Evolutionary conservation across 352 stramenopile genomes (phyloP).

Genomic region (Pythium plurisporium): DNA sequence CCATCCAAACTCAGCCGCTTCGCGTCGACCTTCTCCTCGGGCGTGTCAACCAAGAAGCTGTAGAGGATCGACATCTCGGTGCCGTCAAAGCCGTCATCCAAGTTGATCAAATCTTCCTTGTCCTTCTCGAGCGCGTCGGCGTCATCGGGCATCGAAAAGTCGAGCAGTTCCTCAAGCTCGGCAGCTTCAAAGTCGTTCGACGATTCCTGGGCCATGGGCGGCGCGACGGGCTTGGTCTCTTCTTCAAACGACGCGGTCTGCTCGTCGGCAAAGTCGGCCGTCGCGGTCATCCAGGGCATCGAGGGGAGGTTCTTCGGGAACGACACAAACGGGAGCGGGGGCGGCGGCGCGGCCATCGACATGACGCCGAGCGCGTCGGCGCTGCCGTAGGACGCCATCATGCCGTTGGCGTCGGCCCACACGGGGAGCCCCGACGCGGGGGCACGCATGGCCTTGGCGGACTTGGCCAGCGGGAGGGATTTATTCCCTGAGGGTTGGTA

Average conservation of each 20-base stretch:
- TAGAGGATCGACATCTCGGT: conserved; percentile 87
- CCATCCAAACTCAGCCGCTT: conserved; percentile 34
- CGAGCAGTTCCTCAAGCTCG: conserved; percentile 67
- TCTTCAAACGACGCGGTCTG: conserved; percentile 30
- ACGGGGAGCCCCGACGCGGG: background rate
- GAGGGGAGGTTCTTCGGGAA: conserved; percentile 57
- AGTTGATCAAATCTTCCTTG: conserved; percentile 69
- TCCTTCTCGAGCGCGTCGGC: conserved; percentile 49
- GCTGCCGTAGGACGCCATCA: conserved; percentile 18
- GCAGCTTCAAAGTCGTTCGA: conserved; percentile 50
- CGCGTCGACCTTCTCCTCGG: conserved; percentile 62
- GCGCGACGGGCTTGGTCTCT: conserved; percentile 32
- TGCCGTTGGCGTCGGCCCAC: conserved; percentile 25
- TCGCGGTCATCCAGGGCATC: conserved; percentile 42
- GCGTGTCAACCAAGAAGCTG: conserved; percentile 75
- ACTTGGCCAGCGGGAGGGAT: conserved; percentile 19
- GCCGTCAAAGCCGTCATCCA: conserved; percentile 79
- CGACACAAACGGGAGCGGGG: conserved; percentile 63
- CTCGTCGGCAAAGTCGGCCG: conserved; percentile 39
- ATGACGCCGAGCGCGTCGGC: conserved; percentile 39
- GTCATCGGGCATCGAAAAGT: conserved; percentile 71
- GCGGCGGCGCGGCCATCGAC: conserved; percentile 53
- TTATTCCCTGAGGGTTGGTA: conserved; percentile 57
- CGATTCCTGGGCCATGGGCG: conserved; percentile 13
- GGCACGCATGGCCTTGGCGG: conserved; percentile 7